Base-by-base conservation (phyloP, 345 rosid species). In the Turritis glabra region DNA sequence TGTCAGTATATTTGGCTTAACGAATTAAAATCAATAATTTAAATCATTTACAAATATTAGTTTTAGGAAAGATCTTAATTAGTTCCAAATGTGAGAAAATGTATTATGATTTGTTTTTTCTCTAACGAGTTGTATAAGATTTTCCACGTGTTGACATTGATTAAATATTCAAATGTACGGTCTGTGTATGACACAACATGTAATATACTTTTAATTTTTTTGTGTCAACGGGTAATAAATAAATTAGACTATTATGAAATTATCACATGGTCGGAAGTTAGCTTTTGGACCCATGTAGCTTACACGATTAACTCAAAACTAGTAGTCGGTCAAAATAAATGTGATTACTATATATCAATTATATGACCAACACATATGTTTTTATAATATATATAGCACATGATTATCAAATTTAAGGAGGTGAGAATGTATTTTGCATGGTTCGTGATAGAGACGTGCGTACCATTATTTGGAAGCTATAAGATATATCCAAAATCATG, bases 391-490 rank as follows among this genome's bases (percentile, higher is more conserved):
- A 43, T 56, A 29, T n/a, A 58, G 67, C 67, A 58, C 67, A 58
- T 71, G 66, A 21, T 70, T 11, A 26, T 32, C 19, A 27, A 21
- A 27, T 38, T 30, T 15, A 11, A 27, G 8, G 15, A 26, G 2
- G 15, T 21, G 25, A 27, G 3, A 55, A 12, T 11, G 18, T 4
- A 44, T 15, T 18, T 56, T 41, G 64, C 46, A 55, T 44, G 47
- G 58, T 70, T 70, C 44, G 12, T 71, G 67, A 46, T 8, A 40
- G 15, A 15, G 41, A 69, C 73, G 64, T 69, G 73, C 32, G 32
- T 54, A 17, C 64, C 73, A 54, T 69, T 51, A 35, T 35, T 46
- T 30, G 35, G 1, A 19, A 30, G 23, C 55, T 9, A 32, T 48
- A 5, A 15, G 15, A 15, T 62, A 15, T 62, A 10, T 63, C 53